These are phyloP conservation scores for Ajuga reptans DNA, from an alignment of 305 asterid genomes.

Conservation along the genomic window DNA sequence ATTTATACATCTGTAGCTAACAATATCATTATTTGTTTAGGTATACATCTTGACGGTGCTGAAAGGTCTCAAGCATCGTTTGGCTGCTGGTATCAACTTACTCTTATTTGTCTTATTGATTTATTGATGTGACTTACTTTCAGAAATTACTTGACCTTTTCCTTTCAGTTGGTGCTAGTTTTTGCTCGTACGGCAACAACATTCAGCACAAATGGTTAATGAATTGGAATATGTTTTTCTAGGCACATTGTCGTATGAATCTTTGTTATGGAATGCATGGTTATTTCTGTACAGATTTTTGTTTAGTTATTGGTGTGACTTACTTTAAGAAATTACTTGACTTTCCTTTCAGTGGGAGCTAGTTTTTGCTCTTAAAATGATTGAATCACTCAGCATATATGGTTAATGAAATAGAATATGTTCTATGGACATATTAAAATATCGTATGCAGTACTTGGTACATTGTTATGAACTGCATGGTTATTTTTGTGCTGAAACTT, in stretches of 20 bases:
- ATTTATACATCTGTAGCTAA: background rate
- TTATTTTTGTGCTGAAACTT: background rate
- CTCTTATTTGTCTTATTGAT: constrained; percentile 20
- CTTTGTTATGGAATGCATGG: too few relatives aligned
- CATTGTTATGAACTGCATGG: constrained; percentile 6
- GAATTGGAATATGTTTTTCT: too few relatives aligned
- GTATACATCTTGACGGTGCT: constrained; percentile 85
- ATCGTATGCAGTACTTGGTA: constrained; percentile 5
- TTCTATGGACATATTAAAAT: constrained; percentile 8
- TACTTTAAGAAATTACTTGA: too few relatives aligned
- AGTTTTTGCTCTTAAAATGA: background rate
- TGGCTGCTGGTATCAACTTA: constrained; percentile 77
- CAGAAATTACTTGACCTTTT: background rate
- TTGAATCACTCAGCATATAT: background rate
- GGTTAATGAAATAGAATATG: background rate
- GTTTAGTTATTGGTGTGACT: too few relatives aligned
- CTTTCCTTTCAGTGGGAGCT: background rate
- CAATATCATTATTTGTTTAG: constrained; percentile 39
- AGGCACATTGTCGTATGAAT: too few relatives aligned
- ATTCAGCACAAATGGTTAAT: too few relatives aligned
- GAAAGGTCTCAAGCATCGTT: constrained; percentile 87
- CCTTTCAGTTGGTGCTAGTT: too few relatives aligned
- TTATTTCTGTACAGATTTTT: too few relatives aligned
- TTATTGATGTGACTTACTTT: constrained; percentile 15
- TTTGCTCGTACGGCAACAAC: too few relatives aligned